phyloP scores from a whole-genome alignment of 352 stramenopile genomes.

The Pythium coloratum region DNA sequence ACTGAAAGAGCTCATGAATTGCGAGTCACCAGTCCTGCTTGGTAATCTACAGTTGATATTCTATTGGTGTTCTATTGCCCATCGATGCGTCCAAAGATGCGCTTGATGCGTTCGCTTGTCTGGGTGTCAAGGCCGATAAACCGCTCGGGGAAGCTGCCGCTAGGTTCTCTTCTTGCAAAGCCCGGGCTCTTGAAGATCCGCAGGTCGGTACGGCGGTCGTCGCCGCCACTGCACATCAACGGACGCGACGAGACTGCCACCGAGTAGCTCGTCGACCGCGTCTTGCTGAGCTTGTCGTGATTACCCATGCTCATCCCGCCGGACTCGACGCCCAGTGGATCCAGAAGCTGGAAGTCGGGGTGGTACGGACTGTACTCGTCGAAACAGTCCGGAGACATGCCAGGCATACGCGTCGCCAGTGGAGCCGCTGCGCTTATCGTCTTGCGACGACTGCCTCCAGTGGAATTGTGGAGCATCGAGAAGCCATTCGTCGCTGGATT shows the following conservation, averaged over 20 bases:
- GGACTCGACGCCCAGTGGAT: constrained; percentile 35
- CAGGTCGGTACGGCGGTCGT: constrained; percentile 49
- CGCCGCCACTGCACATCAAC: neutral
- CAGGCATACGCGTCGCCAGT: neutral
- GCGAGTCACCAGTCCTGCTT: no score
- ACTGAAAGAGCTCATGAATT: no score
- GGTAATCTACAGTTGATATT: neutral
- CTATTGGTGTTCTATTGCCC: constrained; percentile 8
- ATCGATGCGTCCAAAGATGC: constrained; percentile 74
- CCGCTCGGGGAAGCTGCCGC: constrained; percentile 57
- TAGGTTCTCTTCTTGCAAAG: constrained; percentile 48
- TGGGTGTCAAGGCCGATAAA: constrained; percentile 83
- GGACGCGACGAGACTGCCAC: neutral
- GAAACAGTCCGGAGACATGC: constrained; percentile 51
- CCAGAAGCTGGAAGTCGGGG: constrained; percentile 47
- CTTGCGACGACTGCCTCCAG: constrained; percentile 15
- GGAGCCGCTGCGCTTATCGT: neutral
- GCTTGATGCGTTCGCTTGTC: constrained; percentile 70
- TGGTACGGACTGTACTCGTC: constrained; percentile 84
- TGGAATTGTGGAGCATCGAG: constrained; percentile 17
- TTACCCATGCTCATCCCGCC: constrained; percentile 22
- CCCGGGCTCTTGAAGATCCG: constrained; percentile 82
- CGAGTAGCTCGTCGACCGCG: constrained; percentile 16
- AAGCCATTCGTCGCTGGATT: constrained; percentile 1
- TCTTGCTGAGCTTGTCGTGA: constrained; percentile 22